Conservation (phyloP, 257 asterid genomes). For the Schizonepeta tenuifolia region DNA sequence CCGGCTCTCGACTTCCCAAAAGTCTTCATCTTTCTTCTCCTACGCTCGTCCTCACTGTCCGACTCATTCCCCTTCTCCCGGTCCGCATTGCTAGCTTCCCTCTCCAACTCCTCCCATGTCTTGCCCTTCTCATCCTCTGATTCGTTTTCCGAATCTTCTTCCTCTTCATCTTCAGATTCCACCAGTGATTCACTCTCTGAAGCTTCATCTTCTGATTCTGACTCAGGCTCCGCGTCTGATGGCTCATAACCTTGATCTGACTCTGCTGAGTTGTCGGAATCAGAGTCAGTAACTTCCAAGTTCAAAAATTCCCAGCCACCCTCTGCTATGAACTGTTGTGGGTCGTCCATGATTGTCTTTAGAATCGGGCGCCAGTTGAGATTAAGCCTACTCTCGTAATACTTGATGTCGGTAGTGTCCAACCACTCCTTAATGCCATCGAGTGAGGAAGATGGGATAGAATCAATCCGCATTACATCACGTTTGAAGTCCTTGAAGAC, state of each 20-base stretch:
- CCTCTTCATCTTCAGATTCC: slow-evolving; percentile 71
- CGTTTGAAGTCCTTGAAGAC: slow-evolving; percentile 83
- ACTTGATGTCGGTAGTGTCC: slow-evolving; percentile 73
- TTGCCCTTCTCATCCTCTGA: slow-evolving; percentile 75
- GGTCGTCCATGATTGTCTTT: slow-evolving; percentile 67
- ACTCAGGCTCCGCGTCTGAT: slow-evolving; percentile 71
- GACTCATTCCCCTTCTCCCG: slow-evolving; percentile 69
- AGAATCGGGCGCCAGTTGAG: slow-evolving; percentile 74
- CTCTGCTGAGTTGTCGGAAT: slow-evolving; percentile 58
- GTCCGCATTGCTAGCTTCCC: slow-evolving; percentile 80
- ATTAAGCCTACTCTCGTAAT: slow-evolving; percentile 83
- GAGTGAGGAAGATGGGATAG: slow-evolving; percentile 64
- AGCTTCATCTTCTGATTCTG: slow-evolving; percentile 70
- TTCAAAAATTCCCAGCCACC: slow-evolving; percentile 92
- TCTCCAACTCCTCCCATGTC: slow-evolving; percentile 86
- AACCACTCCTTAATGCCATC: slow-evolving; percentile 85
- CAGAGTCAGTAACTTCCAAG: slow-evolving; percentile 73
- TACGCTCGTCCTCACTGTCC: slow-evolving; percentile 76
- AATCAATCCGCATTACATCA: slow-evolving; percentile 69
- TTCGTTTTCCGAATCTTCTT: slow-evolving; percentile 46
- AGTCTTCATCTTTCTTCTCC: slow-evolving; percentile 64
- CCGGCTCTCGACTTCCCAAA: slow-evolving; percentile 60
- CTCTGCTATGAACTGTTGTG: slow-evolving; percentile 64
- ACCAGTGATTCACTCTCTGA: slow-evolving; percentile 70
- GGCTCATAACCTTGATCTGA: slow-evolving; percentile 78